phyloP scores from a whole-genome alignment of 352 stramenopile genomes.

The Phytophthora pluvialis region DNA sequence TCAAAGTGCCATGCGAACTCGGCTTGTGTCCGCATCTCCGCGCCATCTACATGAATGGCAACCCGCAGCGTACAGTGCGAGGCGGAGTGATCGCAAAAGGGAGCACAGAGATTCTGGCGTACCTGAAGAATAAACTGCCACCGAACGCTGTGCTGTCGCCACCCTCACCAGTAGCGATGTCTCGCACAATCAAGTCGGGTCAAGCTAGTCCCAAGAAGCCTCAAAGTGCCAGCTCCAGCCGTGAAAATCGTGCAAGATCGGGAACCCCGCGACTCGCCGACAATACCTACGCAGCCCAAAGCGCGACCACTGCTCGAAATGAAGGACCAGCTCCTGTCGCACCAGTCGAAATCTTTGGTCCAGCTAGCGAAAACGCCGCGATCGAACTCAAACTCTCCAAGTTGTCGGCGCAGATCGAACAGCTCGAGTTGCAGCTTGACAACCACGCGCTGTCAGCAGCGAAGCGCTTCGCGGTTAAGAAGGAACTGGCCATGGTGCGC shows the following conservation, averaged over 20 bases:
- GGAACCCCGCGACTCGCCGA: slow-evolving; percentile 6
- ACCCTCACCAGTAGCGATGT: slow-evolving; percentile 21
- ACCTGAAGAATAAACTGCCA: slow-evolving; percentile 85
- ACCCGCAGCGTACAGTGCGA: slow-evolving; percentile 84
- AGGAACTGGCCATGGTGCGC: slow-evolving; percentile 74
- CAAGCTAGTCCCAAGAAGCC: slow-evolving; percentile 15
- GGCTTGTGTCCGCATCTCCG: slow-evolving; percentile 68
- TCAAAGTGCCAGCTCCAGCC: slow-evolving; percentile 8
- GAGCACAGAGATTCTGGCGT: slow-evolving; percentile 70
- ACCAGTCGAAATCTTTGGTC: slow-evolving; percentile 17
- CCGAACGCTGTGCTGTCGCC: slow-evolving; percentile 39
- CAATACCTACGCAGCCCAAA: slow-evolving; percentile 23
- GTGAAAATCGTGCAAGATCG: not conserved
- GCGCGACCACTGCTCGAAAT: not conserved
- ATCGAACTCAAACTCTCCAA: slow-evolving; percentile 30
- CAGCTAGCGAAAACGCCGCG: slow-evolving; percentile 10
- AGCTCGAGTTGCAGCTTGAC: slow-evolving; percentile 72
- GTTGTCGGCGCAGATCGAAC: slow-evolving; percentile 51
- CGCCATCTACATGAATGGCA: slow-evolving; percentile 85
- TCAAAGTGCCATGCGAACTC: slow-evolving; percentile 63
- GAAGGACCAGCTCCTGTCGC: slow-evolving; percentile 21
- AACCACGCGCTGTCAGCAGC: slow-evolving; percentile 60
- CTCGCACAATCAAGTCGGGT: not conserved
- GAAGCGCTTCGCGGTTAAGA: slow-evolving; percentile 86
- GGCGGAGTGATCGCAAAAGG: slow-evolving; percentile 78